These are phyloP conservation scores for Xylariaceae sp. DNA, from an alignment of 2,329 filamentous ascomycete genomes.

Conservation along the genomic window DNA sequence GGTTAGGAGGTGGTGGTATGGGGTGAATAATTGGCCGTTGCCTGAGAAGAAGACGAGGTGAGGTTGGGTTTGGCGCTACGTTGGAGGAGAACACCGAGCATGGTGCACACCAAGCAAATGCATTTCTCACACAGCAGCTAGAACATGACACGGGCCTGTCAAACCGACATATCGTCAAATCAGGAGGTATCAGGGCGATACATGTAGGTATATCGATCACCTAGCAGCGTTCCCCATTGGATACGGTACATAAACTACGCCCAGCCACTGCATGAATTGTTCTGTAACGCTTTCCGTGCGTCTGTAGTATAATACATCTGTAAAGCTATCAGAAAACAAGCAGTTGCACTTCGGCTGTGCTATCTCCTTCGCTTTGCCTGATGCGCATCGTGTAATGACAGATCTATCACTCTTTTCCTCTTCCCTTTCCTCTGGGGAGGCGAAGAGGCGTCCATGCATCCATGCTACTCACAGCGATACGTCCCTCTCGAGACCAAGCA, in stretches of 20 bases:
- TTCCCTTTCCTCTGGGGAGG: no score
- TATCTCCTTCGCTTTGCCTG: not conserved
- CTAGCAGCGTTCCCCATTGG: constrained; percentile 2
- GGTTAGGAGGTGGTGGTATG: constrained; percentile 90
- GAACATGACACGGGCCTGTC: no score
- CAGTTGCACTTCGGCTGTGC: not conserved
- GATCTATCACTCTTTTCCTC: no score
- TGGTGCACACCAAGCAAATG: no score
- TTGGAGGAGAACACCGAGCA: not conserved
- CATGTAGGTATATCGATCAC: not conserved
- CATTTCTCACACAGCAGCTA: no score
- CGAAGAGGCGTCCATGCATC: no score
- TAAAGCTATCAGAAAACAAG: constrained; percentile 5
- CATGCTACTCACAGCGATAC: no score
- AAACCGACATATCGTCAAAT: no score
- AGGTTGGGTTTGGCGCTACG: not conserved
- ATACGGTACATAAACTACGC: not conserved
- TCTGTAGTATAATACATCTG: constrained; percentile 22
- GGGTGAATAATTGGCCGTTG: constrained; percentile 85
- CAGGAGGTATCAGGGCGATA: no score
- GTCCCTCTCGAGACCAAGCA: no score
- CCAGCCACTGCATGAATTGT: not conserved
- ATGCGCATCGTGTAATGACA: no score
- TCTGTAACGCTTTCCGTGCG: constrained; percentile 2
- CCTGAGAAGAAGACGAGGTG: constrained; percentile 36